Conservation (phyloP, 73 alveolate genomes). For the Paramecium tetraurelia region DNA sequence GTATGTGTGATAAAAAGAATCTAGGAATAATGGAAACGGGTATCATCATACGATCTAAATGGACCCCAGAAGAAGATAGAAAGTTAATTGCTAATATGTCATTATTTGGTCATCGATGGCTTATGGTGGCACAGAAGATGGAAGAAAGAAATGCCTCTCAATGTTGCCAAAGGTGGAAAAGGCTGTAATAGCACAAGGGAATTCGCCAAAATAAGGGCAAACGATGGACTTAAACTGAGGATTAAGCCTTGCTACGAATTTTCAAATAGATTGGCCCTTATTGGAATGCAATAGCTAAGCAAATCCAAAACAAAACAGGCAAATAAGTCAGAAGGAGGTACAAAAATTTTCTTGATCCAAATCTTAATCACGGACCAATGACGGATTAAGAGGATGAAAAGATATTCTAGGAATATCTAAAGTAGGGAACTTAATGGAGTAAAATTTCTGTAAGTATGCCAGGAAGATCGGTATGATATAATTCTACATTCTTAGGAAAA, state of each 20-base stretch:
- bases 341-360: not conserved
- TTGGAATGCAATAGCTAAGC: constrained; percentile 38
- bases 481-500: not conserved
- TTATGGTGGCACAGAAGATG: not conserved
- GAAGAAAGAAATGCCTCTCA: not conserved
- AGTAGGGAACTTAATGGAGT: not conserved
- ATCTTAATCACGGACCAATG: not conserved
- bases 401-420: not conserved
- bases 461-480: not conserved
- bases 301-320: constrained; percentile 36
- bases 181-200: not conserved
- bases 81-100: not conserved
- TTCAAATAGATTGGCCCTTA: not conserved
- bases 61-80: not conserved
- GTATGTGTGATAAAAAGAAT: not conserved
- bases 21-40: not conserved
- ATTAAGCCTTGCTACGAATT: not conserved
- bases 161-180: not conserved
- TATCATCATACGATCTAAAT: not conserved
- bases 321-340: constrained; percentile 2
- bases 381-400: not conserved
- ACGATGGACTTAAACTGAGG: not conserved
- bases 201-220: not conserved
- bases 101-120: not conserved
- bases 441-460: not conserved